Conservation (phyloP, 176 grass and related monocot species). For the Juncus effusus region DNA sequence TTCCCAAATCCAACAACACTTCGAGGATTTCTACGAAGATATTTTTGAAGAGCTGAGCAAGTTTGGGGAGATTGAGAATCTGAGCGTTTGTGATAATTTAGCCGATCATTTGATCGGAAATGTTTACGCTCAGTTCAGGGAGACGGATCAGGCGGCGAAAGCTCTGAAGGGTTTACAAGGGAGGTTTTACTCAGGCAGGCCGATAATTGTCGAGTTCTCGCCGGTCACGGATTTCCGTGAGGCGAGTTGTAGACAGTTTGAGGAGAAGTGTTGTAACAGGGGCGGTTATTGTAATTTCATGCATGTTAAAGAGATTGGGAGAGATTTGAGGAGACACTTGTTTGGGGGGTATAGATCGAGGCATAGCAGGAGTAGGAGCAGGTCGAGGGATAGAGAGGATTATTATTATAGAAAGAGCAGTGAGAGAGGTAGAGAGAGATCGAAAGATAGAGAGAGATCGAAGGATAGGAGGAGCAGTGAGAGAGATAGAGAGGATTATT, state of each 20-base stretch:
- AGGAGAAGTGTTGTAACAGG: conserved; percentile 40
- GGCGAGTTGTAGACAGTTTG: conserved; percentile 33
- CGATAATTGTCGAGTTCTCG: conserved; percentile 40
- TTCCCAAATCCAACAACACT: conserved; percentile 33
- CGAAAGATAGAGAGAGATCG: conserved; percentile 30
- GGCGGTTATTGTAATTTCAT: conserved; percentile 44
- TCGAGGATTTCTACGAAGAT: conserved; percentile 42
- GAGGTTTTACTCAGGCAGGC: conserved; percentile 31
- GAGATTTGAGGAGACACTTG: conserved; percentile 17
- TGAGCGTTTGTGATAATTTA: conserved; percentile 42
- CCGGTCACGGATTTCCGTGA: conserved; percentile 35
- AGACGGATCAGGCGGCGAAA: conserved; percentile 34
- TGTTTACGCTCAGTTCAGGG: conserved; percentile 34
- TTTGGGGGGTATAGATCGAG: conserved; percentile 16
- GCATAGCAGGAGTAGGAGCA: conserved; percentile 22
- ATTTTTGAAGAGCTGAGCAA: conserved; percentile 40
- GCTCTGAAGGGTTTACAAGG: conserved; percentile 36
- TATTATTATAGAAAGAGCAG: conserved; percentile 10
- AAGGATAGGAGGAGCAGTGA: conserved; percentile 45
- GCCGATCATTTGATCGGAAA: conserved; percentile 45
- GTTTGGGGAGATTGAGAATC: conserved; percentile 34
- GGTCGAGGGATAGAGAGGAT: conserved; percentile 3
- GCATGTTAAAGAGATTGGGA: conserved; percentile 38
- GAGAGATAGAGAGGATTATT: conserved; percentile 23
- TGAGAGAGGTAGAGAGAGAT: conserved; percentile 44